Conservation (phyloP, 192 early-diverging fungal species). For the Allomyces macrogynus region DNA sequence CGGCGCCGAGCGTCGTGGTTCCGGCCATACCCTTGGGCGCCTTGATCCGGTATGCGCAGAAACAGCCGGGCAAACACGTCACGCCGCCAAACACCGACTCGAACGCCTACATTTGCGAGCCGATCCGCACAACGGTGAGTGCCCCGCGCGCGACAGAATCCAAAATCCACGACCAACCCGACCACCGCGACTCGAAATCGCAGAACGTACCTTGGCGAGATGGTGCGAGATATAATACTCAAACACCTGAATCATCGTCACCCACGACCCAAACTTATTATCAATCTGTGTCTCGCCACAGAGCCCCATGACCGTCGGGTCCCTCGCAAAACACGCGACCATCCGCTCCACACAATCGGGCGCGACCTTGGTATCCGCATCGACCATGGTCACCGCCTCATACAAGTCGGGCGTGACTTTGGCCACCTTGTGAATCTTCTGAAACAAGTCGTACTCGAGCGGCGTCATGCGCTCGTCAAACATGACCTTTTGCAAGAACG, state of each 20-base stretch:
- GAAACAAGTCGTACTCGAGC: slow-evolving; percentile 80
- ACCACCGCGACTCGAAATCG: neutral
- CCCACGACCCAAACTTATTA: slow-evolving; percentile 74
- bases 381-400: slow-evolving; percentile 62
- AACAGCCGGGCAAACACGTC: slow-evolving; percentile 91
- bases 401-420: slow-evolving; percentile 71
- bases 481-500: slow-evolving; percentile 25
- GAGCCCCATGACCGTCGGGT: slow-evolving; percentile 70
- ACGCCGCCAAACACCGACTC: slow-evolving; percentile 95
- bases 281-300: slow-evolving; percentile 92
- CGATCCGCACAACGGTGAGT: neutral
- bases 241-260: slow-evolving; percentile 88
- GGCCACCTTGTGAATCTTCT: slow-evolving; percentile 53
- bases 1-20: neutral
- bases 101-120: slow-evolving; percentile 57
- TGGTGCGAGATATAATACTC: slow-evolving; percentile 98
- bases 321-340: slow-evolving; percentile 63
- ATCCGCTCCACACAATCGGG: slow-evolving; percentile 52
- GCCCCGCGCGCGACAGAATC: too few relatives aligned
- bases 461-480: slow-evolving; percentile 74
- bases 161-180: neutral
- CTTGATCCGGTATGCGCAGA: slow-evolving; percentile 95
- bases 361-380: slow-evolving; percentile 81
- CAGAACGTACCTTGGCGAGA: slow-evolving; percentile 27
- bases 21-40: slow-evolving; percentile 53